Conservation (phyloP, 2,329 filamentous ascomycete species). For the Ascochyta koolunga region DNA sequence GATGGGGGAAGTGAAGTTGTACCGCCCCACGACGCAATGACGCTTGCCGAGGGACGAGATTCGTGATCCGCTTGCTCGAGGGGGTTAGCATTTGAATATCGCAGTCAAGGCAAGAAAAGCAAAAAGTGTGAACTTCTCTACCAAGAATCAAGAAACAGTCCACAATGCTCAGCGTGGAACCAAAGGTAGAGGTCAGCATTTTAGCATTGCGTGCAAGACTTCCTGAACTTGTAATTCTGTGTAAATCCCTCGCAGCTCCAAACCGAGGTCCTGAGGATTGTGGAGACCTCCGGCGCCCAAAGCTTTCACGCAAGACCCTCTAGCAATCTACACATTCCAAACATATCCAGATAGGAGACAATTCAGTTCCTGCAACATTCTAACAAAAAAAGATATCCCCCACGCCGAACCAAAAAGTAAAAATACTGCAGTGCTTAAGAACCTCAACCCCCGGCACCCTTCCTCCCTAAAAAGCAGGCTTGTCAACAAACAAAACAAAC, state of each 20-base stretch:
- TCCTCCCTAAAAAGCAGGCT: too few relatives aligned
- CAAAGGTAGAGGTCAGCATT: background rate
- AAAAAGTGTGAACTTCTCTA: background rate
- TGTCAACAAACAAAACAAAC: too few relatives aligned
- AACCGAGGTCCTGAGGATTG: background rate
- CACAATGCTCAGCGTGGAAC: too few relatives aligned
- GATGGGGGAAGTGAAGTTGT: background rate
- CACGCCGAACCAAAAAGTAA: too few relatives aligned
- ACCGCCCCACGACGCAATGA: background rate
- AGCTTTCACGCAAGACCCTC: background rate
- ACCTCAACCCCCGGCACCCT: too few relatives aligned
- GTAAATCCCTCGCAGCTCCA: too few relatives aligned
- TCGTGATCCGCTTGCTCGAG: background rate
- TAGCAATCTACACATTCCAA: background rate
- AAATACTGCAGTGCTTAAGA: too few relatives aligned
- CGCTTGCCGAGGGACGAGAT: background rate
- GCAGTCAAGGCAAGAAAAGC: background rate
- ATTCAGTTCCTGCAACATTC: background rate
- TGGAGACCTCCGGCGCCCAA: background rate
- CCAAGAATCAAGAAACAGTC: background rate
- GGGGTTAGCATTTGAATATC: background rate
- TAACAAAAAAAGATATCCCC: too few relatives aligned
- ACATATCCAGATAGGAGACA: background rate
- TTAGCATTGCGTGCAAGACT: too few relatives aligned
- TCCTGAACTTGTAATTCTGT: too few relatives aligned